A percentile compares a stretch with the other conserved stretches of the same genome.
These are phyloP conservation scores for Pholiota conissans DNA, from an alignment of 768 basidiomycete species.

Conservation along the genomic window DNA sequence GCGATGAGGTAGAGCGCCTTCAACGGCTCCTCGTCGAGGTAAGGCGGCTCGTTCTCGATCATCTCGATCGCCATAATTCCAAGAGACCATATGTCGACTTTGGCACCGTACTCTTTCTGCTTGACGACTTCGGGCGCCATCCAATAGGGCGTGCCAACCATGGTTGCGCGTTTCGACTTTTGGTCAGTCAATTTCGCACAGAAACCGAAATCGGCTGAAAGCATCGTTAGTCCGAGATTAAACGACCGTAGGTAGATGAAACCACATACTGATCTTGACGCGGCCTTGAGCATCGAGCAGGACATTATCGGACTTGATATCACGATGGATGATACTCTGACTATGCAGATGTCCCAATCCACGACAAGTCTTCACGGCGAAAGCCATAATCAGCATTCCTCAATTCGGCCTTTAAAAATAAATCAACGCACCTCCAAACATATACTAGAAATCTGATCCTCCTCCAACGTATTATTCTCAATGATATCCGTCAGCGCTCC, in stretches of 20 bases:
- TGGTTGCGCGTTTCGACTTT: conserved; percentile 96
- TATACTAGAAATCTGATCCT: conserved; percentile 94
- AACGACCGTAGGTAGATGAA: background rate
- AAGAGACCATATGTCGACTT: conserved; percentile 96
- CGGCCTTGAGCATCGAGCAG: conserved; percentile 88
- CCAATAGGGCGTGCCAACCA: conserved; percentile 98
- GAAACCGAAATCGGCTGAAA: conserved; percentile 93
- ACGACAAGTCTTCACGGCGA: conserved; percentile 76
- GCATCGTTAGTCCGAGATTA: background rate
- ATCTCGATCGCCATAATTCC: conserved; percentile 99
- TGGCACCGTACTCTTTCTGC: conserved; percentile 95
- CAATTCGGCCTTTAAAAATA: too few relatives aligned
- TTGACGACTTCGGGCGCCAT: conserved; percentile 99
- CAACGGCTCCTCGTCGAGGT: conserved; percentile 92
- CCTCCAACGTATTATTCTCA: conserved; percentile 92
- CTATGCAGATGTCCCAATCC: conserved; percentile 91
- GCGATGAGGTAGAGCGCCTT: conserved; percentile 95
- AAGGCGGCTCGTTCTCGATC: conserved; percentile 98
- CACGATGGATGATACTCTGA: conserved; percentile 94
- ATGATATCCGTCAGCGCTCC: conserved; percentile 97
- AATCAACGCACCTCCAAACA: conserved; percentile 73
- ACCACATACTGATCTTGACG: conserved; percentile 91
- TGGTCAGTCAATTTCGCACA: conserved; percentile 95
- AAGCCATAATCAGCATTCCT: background rate
- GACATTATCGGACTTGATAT: conserved; percentile 97